Base-by-base conservation (phyloP, 192 early-diverging fungal genomes). In the Entophlyctis helioformis region DNA sequence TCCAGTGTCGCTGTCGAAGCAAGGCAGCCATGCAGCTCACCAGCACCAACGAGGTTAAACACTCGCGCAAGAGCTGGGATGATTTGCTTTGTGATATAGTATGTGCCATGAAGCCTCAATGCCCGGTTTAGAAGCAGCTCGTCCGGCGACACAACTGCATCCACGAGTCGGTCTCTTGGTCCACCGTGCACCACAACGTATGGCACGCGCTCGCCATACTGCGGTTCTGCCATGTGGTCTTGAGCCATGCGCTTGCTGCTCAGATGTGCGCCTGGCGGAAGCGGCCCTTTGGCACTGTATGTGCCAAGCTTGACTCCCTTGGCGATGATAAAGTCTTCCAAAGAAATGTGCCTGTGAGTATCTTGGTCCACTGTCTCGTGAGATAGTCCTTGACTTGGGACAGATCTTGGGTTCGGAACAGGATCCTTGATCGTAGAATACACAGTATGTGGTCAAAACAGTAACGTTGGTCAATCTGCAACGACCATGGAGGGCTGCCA, bases 131-230 rank as follows among this genome's bases (percentile, higher is more conserved):
- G 45, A 18, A 60, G 57, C n/a, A 87, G 50, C 8, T 74, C 71
- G 13, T 78, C 62, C 1, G 90, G 88, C 7, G 63, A 45, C 12
- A 89, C 70, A 8, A 82, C 78, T 18, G 78, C 77, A 48, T 91
- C 88, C 10, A 71, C 74, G 10, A 92, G 57, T 26, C 83, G 69
- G 7, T 69, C 64, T 10, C 72, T 64, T 0, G 74, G 73, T n/a
- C 78, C 79, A 16, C 73, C 66, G 46, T 83, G 59, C 0, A 85
- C 76, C 1, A 97, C 84, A 1, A 95, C 73, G 47, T 85, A 95
- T 1, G 93, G 89, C 18, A 95, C 83, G 10, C 93, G 72, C 53
- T 95, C 88, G 2, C 84, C 85, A 50, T 87, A 77, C 44, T 89
- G 80, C 1, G 91, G 89, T 56, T 83, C 89, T 0, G 82, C 60